phyloP scores from a whole-genome alignment of 441 rosid species.

The Euphorbia corollata region DNA sequence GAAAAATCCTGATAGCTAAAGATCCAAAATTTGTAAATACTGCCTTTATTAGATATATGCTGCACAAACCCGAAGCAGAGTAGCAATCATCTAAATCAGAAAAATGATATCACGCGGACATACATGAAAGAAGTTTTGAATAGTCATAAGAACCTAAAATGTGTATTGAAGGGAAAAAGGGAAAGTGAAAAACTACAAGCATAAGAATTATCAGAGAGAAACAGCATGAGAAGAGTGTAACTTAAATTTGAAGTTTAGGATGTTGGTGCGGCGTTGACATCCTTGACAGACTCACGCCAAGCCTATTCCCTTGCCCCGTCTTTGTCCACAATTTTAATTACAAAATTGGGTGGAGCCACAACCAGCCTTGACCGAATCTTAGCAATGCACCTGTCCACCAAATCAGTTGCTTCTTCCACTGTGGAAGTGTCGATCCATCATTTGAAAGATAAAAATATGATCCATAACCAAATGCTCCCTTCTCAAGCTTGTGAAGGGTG shows the following conservation, averaged over 20 bases:
- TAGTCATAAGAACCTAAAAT: not conserved
- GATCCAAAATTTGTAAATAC: not conserved
- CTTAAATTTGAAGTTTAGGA: conserved; percentile 26
- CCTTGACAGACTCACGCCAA: conserved; percentile 73
- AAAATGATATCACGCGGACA: not conserved
- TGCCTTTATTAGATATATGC: not conserved
- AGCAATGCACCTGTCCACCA: conserved; percentile 79
- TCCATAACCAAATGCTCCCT: conserved; percentile 92
- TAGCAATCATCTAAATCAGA: not conserved
- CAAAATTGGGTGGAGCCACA: conserved; percentile 88
- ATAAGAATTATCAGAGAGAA: not conserved
- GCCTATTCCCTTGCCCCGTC: conserved; percentile 78
- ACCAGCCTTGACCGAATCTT: conserved; percentile 88
- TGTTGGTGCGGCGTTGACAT: conserved; percentile 35
- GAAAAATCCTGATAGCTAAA: not conserved
- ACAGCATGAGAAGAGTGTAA: not conserved
- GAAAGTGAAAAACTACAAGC: not conserved
- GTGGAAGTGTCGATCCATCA: conserved; percentile 91
- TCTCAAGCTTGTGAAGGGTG: conserved; percentile 88
- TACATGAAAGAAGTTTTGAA: not conserved
- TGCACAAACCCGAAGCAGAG: not conserved
- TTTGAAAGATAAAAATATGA: conserved; percentile 76
- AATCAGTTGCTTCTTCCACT: conserved; percentile 71
- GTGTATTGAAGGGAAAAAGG: not conserved
- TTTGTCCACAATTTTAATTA: conserved; percentile 89